A percentile compares a stretch with the other conserved stretches of the same genome.
These are phyloP conservation scores for Pseudogymnoascus sp. DNA, from an alignment of 2,329 filamentous ascomycete genomes.

Conservation along the genomic window DNA sequence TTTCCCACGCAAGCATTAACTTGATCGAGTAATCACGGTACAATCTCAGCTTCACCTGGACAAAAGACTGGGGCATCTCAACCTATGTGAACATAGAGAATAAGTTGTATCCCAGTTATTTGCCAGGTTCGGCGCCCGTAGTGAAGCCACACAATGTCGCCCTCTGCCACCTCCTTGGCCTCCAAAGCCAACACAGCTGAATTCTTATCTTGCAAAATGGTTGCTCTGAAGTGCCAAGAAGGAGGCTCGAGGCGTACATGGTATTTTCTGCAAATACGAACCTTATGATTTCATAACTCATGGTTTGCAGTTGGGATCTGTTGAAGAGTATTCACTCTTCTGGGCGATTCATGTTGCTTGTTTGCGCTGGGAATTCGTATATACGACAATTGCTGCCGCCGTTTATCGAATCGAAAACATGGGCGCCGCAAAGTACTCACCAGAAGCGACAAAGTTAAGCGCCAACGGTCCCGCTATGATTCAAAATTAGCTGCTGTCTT, in stretches of 20 bases:
- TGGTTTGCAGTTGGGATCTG: conserved; percentile 15
- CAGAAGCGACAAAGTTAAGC: conserved; percentile 84
- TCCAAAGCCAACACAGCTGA: conserved; percentile 5
- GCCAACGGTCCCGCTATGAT: conserved; percentile 65
- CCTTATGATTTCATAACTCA: conserved; percentile 29
- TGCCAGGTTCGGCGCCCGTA: conserved; percentile 70
- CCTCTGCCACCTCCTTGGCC: background rate
- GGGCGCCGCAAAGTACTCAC: conserved; percentile 55
- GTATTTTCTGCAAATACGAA: conserved; percentile 29
- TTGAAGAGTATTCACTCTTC: conserved; percentile 18
- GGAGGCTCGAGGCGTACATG: conserved; percentile 11
- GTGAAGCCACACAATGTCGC: conserved; percentile 52
- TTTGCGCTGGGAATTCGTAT: conserved; percentile 4
- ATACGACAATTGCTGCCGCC: conserved; percentile 52
- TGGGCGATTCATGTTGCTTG: conserved; percentile 16
- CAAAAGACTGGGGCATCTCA: conserved; percentile 20
- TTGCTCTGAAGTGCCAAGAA: conserved; percentile 13
- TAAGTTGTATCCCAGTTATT: conserved; percentile 46
- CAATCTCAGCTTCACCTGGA: conserved; percentile 75
- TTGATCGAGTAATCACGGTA: conserved; percentile 96
- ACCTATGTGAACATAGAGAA: conserved; percentile 15
- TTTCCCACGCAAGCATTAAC: conserved; percentile 99
- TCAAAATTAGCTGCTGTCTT: conserved; percentile 15
- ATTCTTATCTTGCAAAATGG: background rate
- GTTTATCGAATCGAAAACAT: conserved; percentile 39